Evolutionary conservation across 495 filamentous ascomycete genomes (phyloP), one percentile per base, ranked within the genome.

Genomic region (Patellaria atrata): DNA sequence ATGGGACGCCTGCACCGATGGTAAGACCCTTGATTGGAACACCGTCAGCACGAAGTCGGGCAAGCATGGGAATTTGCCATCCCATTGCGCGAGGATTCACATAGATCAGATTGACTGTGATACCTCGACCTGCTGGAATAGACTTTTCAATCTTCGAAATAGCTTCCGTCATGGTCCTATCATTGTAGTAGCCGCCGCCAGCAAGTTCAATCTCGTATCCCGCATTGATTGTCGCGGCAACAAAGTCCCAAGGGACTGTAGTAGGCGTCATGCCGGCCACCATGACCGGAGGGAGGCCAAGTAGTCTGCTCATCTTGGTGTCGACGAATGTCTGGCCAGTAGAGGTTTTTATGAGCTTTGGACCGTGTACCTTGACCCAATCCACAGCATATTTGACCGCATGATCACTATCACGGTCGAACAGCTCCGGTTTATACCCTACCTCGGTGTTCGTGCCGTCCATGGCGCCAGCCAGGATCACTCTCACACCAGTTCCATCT

Each of bases 301-400:
- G 64, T 14, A 94, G 63, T 45, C 86, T 68, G 60, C 84, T 94
- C 82, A 97, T 94, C 68, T 92, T 94, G 26, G 89, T 97, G 59
- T 94, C 85, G 18, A 97, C 89, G 38, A 79, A 93, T 0, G 79
- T 91, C 51, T 78, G 71, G 15, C 89, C 89, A 30, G 67, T 67
- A 5, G 84, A 83, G 14, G 82, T 94, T 62, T 81, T 83, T 45
- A 86, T 73, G 26, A 97, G 68, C 32, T 73, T 75, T 2, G 89
- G 89, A 12, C 89, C 83, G 53, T 89, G 78, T 53, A 94, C 84
- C 55, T 89, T 87, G 27, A 96, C 85, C 89, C 89, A 99, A 55
- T 99, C 82, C n/a, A 83, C 74, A 18, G 91, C 89, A 55, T 78
- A 96, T 55, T 84, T 91, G 43, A 99, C 82, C 2, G 89, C 83